Conservation (phyloP, 2,329 filamentous ascomycete genomes). For the Colletotrichum karsti region DNA sequence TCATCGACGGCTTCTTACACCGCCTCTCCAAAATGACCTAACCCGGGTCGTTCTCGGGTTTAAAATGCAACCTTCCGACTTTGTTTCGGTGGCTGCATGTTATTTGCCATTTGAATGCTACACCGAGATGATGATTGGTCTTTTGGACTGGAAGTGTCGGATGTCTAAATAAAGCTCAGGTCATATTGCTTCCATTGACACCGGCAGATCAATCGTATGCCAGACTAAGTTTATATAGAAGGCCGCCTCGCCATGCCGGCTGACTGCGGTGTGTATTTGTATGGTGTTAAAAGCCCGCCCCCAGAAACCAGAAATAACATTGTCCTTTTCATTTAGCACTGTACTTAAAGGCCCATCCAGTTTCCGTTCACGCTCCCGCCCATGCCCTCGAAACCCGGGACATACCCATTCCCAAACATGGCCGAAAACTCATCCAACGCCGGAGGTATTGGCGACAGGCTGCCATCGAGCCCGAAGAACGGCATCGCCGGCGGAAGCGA, state of each 20-base stretch:
- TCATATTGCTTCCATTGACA: no score
- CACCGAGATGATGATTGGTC: background rate
- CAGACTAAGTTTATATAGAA: no score
- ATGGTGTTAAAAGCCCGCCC: background rate
- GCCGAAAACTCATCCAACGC: conserved; percentile 44
- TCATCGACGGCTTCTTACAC: background rate
- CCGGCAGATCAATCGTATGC: no score
- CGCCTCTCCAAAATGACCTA: background rate
- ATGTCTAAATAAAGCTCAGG: no score
- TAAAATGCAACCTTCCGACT: background rate
- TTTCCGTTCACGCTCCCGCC: conserved; percentile 6
- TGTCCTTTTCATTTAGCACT: background rate
- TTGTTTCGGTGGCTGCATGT: background rate
- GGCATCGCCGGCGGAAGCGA: conserved; percentile 39
- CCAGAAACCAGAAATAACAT: background rate
- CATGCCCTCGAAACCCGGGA: conserved; percentile 14
- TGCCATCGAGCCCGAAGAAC: conserved; percentile 46
- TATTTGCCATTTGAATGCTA: background rate
- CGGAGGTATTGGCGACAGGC: conserved; percentile 47
- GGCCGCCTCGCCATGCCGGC: background rate
- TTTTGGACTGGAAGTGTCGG: background rate
- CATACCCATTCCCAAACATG: conserved; percentile 27
- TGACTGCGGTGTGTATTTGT: no score
- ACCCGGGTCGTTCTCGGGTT: background rate
- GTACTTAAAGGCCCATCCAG: conserved; percentile 14